Base-by-base conservation (phyloP, 306 rosid genomes). In the Mucuna pruriens region DNA sequence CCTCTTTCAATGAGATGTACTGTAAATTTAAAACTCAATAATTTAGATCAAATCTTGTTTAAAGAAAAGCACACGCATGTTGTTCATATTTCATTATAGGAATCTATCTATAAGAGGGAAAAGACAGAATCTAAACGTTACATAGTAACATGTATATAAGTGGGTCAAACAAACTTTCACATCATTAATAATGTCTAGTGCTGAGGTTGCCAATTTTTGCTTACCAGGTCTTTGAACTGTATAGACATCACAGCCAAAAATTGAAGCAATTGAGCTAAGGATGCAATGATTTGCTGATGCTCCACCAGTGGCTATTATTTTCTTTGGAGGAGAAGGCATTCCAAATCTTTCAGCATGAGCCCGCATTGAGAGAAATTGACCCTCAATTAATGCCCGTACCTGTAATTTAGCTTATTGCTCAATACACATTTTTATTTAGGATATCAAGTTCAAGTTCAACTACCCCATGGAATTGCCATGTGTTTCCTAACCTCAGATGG, bases 291-390 rank as follows among this genome's bases (percentile, higher is more conserved):
- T 95, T 45, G 94, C 87, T 17, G 99, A 95, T 7, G 98, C 99
- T 80, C 99, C 99, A 5, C 99, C 99, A 1, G 99, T 95, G 67
- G 98, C 99, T 86, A 95, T 95, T 49, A 95, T 87, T 80, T 96
- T 89, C 71, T 86, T 91, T 46, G 99, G 97, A 72, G 97, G 99
- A 46, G 88, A 88, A 77, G 98, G 97, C 99, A 95, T 91, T 68
- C 99, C 99, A 36, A 91, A 89, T 85, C 99, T 91, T 86, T 95
- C 99, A 8, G 97, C 94, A 82, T 95, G 99, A 80, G 94, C 98
- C 34, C 98, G 87, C 97, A 95, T 95, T 6, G 99, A 95, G 44
- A 91, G 86, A 58, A 95, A 76, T 82, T 91, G 99, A 64, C 99
- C 99, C 83, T 95, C 99, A 61, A 90, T 82, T 74, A 93, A 57